Evolutionary conservation across 2,329 filamentous ascomycete genomes (phyloP).

Genomic region (Fusarium tupiense): DNA sequence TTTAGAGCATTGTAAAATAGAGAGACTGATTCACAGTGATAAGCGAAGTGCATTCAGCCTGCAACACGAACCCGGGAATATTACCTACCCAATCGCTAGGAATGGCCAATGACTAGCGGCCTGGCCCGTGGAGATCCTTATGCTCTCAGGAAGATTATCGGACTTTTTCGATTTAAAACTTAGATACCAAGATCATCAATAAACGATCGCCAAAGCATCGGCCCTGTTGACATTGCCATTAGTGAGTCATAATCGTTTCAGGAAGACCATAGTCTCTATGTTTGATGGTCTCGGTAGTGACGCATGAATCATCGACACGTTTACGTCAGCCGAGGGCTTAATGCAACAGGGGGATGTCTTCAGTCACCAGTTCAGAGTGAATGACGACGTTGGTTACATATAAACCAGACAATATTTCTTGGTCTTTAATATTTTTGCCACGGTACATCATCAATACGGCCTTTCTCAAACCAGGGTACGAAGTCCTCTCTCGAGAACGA

Average conservation of each 20-base stretch:
- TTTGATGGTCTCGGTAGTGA: not conserved
- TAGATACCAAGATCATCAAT: too few relatives aligned
- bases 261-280: too few relatives aligned
- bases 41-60: not conserved
- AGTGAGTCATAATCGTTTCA: too few relatives aligned
- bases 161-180: too few relatives aligned
- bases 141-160: too few relatives aligned
- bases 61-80: not conserved
- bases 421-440: too few relatives aligned
- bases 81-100: too few relatives aligned
- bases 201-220: too few relatives aligned
- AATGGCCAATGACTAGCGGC: too few relatives aligned
- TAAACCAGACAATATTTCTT: not conserved
- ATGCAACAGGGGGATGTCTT: not conserved
- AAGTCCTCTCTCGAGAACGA: conserved; percentile 2
- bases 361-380: not conserved
- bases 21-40: not conserved
- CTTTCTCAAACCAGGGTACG: not conserved
- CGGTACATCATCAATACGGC: not conserved
- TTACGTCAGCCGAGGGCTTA: fast-evolving
- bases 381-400: fast-evolving
- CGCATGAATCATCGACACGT: not conserved
- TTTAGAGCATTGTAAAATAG: not conserved
- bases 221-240: too few relatives aligned
- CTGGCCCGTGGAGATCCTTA: too few relatives aligned